Conservation (phyloP, 192 early-diverging fungal genomes). For the Dimargaris verticillata region DNA sequence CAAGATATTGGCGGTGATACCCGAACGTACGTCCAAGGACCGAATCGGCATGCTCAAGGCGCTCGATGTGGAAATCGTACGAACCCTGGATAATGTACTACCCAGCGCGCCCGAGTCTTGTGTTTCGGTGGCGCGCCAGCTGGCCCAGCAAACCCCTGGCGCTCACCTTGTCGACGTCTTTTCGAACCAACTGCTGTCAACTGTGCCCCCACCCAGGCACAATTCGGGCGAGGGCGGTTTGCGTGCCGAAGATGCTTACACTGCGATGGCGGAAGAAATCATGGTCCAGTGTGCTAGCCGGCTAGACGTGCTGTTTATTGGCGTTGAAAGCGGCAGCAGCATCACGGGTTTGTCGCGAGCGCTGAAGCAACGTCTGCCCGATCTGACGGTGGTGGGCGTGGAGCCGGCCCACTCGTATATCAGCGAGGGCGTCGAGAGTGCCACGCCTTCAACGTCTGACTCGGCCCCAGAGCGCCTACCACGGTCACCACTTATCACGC, state of each 20-base stretch:
- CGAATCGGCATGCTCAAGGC: conserved; percentile 49
- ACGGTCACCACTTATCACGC: conserved; percentile 9
- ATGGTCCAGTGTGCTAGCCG: conserved; percentile 31
- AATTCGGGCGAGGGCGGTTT: too few relatives aligned
- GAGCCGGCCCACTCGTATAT: conserved; percentile 50
- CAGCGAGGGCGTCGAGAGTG: conserved; percentile 17
- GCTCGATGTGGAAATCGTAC: conserved; percentile 48
- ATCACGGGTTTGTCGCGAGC: conserved; percentile 40
- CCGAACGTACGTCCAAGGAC: conserved; percentile 57
- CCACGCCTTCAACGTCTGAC: too few relatives aligned
- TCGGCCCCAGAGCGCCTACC: too few relatives aligned
- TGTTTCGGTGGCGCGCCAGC: conserved; percentile 36
- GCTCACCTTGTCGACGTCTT: conserved; percentile 34
- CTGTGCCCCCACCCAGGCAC: too few relatives aligned
- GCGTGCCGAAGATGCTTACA: conserved; percentile 22
- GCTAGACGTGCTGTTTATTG: conserved; percentile 45
- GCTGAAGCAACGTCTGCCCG: conserved; percentile 33
- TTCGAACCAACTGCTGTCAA: conserved; percentile 12
- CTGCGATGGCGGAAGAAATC: conserved; percentile 43
- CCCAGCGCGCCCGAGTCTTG: conserved; percentile 48
- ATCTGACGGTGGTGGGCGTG: conserved; percentile 42
- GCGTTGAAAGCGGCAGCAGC: conserved; percentile 47
- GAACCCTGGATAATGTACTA: conserved; percentile 45
- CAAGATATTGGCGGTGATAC: conserved; percentile 29
- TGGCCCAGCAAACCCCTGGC: conserved; percentile 29